Conservation (phyloP, 805 yeast genomes). For the Wickerhamomyces sydowiorum region DNA sequence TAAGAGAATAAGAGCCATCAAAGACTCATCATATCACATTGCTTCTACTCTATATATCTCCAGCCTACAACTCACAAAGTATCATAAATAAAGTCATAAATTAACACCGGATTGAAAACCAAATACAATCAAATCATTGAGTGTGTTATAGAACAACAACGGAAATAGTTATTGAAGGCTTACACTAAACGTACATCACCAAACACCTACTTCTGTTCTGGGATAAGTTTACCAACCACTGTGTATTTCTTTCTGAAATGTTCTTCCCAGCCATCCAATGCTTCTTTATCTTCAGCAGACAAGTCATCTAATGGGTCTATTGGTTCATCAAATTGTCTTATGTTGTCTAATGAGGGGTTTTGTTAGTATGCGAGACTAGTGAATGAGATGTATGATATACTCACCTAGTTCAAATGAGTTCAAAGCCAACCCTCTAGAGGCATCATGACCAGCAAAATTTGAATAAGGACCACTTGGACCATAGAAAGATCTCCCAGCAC, state of each 20-base stretch:
- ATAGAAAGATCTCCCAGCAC: conserved; percentile 74
- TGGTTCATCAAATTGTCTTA: conserved; percentile 70
- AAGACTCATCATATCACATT: too few relatives aligned
- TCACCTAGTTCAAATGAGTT: conserved; percentile 70
- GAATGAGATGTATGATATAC: conserved; percentile 6
- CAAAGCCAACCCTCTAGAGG: conserved; percentile 84
- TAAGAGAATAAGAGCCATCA: too few relatives aligned
- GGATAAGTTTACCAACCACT: conserved; percentile 64
- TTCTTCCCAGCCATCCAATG: conserved; percentile 79
- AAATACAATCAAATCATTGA: too few relatives aligned
- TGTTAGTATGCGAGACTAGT: not conserved
- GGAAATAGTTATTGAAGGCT: too few relatives aligned
- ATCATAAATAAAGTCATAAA: too few relatives aligned
- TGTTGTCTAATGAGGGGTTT: conserved; percentile 28
- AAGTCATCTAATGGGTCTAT: conserved; percentile 68
- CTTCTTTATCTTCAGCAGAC: conserved; percentile 49
- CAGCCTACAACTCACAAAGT: too few relatives aligned
- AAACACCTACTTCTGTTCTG: conserved; percentile 19
- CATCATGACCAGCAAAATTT: conserved; percentile 94
- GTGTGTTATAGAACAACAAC: too few relatives aligned
- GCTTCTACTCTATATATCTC: too few relatives aligned
- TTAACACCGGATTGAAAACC: too few relatives aligned
- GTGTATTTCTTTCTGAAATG: conserved; percentile 81
- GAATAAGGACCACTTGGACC: conserved; percentile 96
- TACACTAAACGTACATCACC: too few relatives aligned